These are phyloP conservation scores for Omphalotus guepiniiformis DNA, from an alignment of 768 basidiomycete species.

Conservation along the genomic window DNA sequence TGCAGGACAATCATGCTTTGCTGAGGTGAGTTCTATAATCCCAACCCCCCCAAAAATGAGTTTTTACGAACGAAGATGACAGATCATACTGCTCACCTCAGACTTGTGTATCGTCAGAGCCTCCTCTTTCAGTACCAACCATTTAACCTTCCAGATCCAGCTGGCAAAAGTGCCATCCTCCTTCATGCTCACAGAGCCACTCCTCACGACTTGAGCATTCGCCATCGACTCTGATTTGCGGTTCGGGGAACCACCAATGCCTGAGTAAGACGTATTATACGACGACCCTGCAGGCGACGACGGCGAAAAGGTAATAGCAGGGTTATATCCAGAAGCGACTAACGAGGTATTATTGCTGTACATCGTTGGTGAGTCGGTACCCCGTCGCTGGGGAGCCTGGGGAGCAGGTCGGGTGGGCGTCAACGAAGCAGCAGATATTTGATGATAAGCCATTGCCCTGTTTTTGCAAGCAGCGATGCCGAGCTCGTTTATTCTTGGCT, in stretches of 20 bases:
- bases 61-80: neutral
- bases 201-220: slow-evolving; percentile 48
- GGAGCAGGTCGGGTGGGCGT: slow-evolving; percentile 80
- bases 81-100: slow-evolving; percentile 59
- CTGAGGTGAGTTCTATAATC: slow-evolving; percentile 42
- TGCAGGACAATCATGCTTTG: slow-evolving; percentile 63
- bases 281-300: slow-evolving; percentile 53
- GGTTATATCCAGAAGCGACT: slow-evolving; percentile 52
- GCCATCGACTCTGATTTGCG: slow-evolving; percentile 22
- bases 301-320: slow-evolving; percentile 52
- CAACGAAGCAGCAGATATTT: slow-evolving; percentile 51
- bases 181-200: slow-evolving; percentile 81
- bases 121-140: slow-evolving; percentile 81
- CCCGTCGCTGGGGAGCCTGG: slow-evolving; percentile 54
- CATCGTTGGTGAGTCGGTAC: slow-evolving; percentile 29
- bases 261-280: slow-evolving; percentile 65
- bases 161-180: slow-evolving; percentile 86
- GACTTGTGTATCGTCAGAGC: slow-evolving; percentile 82
- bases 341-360: slow-evolving; percentile 40
- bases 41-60: no score
- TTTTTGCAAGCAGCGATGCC: neutral
- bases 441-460: slow-evolving; percentile 43
- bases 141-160: slow-evolving; percentile 90
- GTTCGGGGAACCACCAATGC: slow-evolving; percentile 78
- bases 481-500: neutral